Percentiles rank a stretch among this genome's conserved stretches.
Conservation (phyloP, 495 filamentous ascomycete genomes). For the Apodospora peruviana region DNA sequence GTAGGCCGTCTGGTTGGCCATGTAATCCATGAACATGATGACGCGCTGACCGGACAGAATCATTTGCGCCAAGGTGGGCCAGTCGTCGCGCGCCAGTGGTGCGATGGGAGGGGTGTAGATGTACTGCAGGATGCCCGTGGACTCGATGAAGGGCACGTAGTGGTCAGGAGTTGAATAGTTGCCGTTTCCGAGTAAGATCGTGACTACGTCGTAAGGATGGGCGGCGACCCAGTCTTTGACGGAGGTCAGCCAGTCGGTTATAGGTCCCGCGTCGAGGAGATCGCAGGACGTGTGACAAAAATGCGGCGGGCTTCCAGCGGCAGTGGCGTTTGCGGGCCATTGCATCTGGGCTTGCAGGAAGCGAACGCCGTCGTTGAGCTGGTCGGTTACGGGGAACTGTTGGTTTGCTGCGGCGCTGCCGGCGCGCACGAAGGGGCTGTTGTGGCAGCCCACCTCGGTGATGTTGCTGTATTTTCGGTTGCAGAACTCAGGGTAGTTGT, state of each 20-base stretch:
- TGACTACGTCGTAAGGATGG: slow-evolving; percentile 89
- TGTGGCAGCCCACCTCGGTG: slow-evolving; percentile 79
- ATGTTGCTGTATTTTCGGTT: slow-evolving; percentile 79
- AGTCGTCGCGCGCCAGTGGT: slow-evolving; percentile 66
- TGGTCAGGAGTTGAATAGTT: slow-evolving; percentile 50
- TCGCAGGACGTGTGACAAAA: slow-evolving; percentile 72
- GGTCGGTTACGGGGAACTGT: slow-evolving; percentile 56
- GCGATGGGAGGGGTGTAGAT: slow-evolving; percentile 66
- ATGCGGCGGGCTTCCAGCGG: slow-evolving; percentile 51
- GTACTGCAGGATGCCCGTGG: slow-evolving; percentile 61
- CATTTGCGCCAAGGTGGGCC: slow-evolving; percentile 78
- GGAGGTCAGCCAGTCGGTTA: slow-evolving; percentile 63
- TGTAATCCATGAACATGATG: slow-evolving; percentile 65
- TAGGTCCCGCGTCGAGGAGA: slow-evolving; percentile 70
- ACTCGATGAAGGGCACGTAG: slow-evolving; percentile 49
- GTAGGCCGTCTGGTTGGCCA: slow-evolving; percentile 69
- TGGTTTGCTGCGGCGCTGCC: slow-evolving; percentile 79
- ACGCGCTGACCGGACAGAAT: slow-evolving; percentile 57
- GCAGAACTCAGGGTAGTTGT: slow-evolving; percentile 82
- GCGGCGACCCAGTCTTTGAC: slow-evolving; percentile 67
- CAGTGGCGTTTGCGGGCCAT: slow-evolving; percentile 33
- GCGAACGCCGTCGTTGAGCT: slow-evolving; percentile 83
- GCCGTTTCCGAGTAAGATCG: slow-evolving; percentile 79
- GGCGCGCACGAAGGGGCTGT: slow-evolving; percentile 71
- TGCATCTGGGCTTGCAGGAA: slow-evolving; percentile 83